Percentiles rank a stretch among this genome's conserved stretches.
Conservation (phyloP, 1,284 basidiomycete genomes). For the Singerocomus rubriflavus region DNA sequence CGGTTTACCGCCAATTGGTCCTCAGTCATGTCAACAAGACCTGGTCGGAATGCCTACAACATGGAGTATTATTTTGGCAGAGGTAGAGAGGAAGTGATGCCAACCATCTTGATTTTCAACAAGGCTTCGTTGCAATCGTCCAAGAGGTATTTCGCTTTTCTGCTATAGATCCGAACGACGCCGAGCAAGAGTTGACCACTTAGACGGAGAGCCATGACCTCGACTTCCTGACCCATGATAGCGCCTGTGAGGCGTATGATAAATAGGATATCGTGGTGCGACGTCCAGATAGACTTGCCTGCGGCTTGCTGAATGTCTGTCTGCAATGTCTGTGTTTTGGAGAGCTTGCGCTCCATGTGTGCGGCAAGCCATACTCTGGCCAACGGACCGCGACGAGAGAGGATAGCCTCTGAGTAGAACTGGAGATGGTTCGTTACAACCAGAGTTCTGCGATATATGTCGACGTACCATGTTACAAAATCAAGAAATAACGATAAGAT, state of each 20-base stretch:
- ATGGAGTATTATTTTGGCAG: constrained; percentile 4
- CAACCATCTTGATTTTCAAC: constrained; percentile 91
- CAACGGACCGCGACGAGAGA: constrained; percentile 90
- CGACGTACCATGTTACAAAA: constrained; percentile 29
- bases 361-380: constrained; percentile 99
- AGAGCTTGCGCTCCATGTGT: constrained; percentile 97
- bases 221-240: constrained; percentile 86
- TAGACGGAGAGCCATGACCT: constrained; percentile 88
- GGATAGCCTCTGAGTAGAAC: constrained; percentile 93
- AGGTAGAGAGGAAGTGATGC: constrained; percentile 9
- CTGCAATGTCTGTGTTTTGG: constrained; percentile 90
- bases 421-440: constrained; percentile 24
- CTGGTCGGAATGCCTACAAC: constrained; percentile 86
- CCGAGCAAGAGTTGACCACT: constrained; percentile 95
- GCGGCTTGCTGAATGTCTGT: constrained; percentile 94
- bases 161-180: constrained; percentile 95
- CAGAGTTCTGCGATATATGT: background rate
- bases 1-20: constrained; percentile 87
- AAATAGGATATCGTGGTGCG: background rate
- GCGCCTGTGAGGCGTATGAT: constrained; percentile 53
- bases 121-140: constrained; percentile 98
- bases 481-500: constrained; percentile 23
- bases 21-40: constrained; percentile 91
- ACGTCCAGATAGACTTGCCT: constrained; percentile 48
- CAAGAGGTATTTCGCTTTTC: constrained; percentile 95